Base-by-base conservation (phyloP, 305 asterid species). In the Fraxinus floribunda region DNA sequence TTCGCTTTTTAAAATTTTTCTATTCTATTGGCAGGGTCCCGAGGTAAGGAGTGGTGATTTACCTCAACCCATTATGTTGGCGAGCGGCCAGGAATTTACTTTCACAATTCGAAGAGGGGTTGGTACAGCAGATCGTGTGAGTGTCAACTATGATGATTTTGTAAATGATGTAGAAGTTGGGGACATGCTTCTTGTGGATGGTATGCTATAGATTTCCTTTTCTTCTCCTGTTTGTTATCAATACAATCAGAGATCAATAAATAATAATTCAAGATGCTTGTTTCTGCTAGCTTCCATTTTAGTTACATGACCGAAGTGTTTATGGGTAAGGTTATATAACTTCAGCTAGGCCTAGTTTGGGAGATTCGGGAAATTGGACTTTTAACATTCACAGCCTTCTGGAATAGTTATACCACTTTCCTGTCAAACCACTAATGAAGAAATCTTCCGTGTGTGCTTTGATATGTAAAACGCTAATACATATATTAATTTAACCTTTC, bases 31-130 rank as follows among this genome's bases (percentile, higher is more conserved):
- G 82, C 97, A 96, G 98, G 99, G 99, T 78, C 99, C 99, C 82
- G 98, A 96, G 90, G 99, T 96, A 83, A 93, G 99, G 85, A 96
- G 99, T 82, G 99, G 99, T 22, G 99, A 96, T 84, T 92, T 96
- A 86, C 98, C 99, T 78, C 98, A 96, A 83, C 99, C 99, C 39
- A 90, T 93, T 86, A 89, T 16, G 26, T 85, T 96, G 85, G 75
- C 78, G 57, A 72, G 93, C 78, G 99, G 98, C 76, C 98, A 96
- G 86, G 99, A 94, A 80, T 96, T 93, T 84, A 94, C 98, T 71
- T 94, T 96, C 90, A 96, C 99, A 77, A 96, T 96, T 88, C 90
- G 74, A 83, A 92, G 99, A 87, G 99, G 98, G 85, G 98, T 96
- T 85, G 98, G 98, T 84, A 91, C 97, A 68, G 89, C 92, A 79